phyloP scores from a whole-genome alignment of 176 grass and related monocot species.

The Raddia guianensis region DNA sequence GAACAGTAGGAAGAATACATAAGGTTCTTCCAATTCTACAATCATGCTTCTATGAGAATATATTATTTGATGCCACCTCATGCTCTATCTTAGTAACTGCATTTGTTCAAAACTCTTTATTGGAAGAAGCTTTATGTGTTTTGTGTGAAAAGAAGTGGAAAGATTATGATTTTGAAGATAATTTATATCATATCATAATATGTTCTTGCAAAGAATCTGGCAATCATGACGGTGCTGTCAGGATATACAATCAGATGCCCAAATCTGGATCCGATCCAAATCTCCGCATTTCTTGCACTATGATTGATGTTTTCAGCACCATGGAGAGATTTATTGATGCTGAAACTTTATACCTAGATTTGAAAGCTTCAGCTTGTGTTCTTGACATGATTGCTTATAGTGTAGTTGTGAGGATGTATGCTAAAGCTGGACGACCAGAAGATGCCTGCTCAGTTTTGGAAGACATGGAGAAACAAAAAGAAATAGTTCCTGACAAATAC shows the following conservation, averaged over 20 bases:
- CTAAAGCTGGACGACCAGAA: slow-evolving; percentile 61
- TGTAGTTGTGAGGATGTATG: slow-evolving; percentile 81
- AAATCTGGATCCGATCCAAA: slow-evolving; percentile 54
- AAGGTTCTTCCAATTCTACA: slow-evolving; percentile 63
- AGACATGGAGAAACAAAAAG: slow-evolving; percentile 75
- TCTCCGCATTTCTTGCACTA: slow-evolving; percentile 76
- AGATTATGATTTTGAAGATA: slow-evolving; percentile 80
- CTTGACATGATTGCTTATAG: slow-evolving; percentile 94
- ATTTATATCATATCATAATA: slow-evolving; percentile 87
- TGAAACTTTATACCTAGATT: slow-evolving; percentile 64
- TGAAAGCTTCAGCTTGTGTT: slow-evolving; percentile 53
- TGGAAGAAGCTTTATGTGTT: slow-evolving; percentile 75
- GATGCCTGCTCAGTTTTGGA: slow-evolving; percentile 79
- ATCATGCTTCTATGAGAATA: slow-evolving; percentile 68
- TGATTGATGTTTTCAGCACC: slow-evolving; percentile 85
- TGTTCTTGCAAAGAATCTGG: slow-evolving; percentile 86
- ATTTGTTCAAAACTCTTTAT: slow-evolving; percentile 75
- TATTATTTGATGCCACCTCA: slow-evolving; percentile 70
- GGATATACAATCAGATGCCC: slow-evolving; percentile 66
- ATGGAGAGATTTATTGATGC: slow-evolving; percentile 71
- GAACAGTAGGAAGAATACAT: slow-evolving; percentile 59
- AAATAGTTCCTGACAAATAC: slow-evolving; percentile 87
- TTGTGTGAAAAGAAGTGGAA: slow-evolving; percentile 80
- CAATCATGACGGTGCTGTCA: slow-evolving; percentile 62
- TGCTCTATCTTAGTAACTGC: slow-evolving; percentile 80